Conservation (phyloP, 176 grass and related monocot species). For the Aegilops umbellulata region DNA sequence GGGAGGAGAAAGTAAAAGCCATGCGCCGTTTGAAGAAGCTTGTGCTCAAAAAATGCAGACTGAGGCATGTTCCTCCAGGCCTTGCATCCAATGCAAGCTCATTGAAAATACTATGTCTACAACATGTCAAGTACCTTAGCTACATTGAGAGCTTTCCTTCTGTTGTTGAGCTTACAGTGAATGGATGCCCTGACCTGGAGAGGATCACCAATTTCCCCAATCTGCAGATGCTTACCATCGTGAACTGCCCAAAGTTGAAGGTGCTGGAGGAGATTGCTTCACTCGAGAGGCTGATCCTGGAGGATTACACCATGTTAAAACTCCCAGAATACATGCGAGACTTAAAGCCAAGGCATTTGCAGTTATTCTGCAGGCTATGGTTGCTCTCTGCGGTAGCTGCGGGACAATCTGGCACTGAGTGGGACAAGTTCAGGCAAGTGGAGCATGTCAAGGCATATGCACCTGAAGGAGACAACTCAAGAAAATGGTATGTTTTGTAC, state of each 20-base stretch:
- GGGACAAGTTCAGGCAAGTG: not conserved
- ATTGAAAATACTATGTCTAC: not conserved
- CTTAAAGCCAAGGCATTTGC: not conserved
- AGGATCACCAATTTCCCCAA: not conserved
- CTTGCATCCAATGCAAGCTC: not conserved
- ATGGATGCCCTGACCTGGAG: not conserved
- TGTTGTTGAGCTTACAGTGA: not conserved
- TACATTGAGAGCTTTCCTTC: not conserved
- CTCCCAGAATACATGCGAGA: not conserved
- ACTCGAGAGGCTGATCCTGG: not conserved
- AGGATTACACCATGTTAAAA: not conserved
- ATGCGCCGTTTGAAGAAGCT: not conserved
- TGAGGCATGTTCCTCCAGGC: not conserved
- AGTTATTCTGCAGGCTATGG: not conserved
- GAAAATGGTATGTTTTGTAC: not conserved
- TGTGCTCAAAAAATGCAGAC: not conserved
- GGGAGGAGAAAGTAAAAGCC: not conserved
- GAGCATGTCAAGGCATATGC: not conserved
- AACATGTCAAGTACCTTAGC: not conserved
- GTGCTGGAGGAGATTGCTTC: not conserved
- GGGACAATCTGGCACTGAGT: not conserved
- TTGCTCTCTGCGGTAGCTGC: not conserved
- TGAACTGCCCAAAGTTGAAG: not conserved
- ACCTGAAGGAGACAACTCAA: not conserved
- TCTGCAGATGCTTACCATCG: not conserved